Percentiles rank a stretch among this genome's conserved stretches.
These are phyloP conservation scores for Oldenlandia corymbosa DNA, from an alignment of 257 asterid species.

Conservation along the genomic window DNA sequence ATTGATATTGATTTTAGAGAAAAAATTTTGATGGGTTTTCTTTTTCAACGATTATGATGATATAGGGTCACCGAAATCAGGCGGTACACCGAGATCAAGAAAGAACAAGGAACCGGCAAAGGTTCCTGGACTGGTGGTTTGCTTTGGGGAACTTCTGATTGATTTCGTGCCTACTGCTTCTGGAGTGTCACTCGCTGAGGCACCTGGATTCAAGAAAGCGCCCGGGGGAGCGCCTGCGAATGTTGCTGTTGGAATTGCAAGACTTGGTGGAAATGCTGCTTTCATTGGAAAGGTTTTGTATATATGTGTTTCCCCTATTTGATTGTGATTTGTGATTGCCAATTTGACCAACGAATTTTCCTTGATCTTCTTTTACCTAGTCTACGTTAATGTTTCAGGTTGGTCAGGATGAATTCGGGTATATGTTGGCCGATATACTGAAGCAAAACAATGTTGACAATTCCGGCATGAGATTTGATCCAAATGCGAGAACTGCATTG, in stretches of 20 bases:
- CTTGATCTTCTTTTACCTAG: no score
- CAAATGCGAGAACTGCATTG: constrained; percentile 28
- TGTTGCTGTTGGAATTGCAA: constrained; percentile 26
- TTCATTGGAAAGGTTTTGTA: constrained; percentile 32
- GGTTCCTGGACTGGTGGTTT: constrained; percentile 17
- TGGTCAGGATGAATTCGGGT: constrained; percentile 34
- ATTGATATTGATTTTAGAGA: no score
- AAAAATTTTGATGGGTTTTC: no score
- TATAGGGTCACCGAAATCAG: constrained; percentile 5
- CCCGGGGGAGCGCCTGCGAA: constrained; percentile 31
- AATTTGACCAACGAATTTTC: no score
- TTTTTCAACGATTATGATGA: not conserved
- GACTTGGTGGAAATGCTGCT: constrained; percentile 25
- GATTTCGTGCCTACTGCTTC: constrained; percentile 25
- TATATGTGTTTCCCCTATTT: no score
- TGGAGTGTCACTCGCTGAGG: constrained; percentile 24
- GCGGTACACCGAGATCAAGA: constrained; percentile 8
- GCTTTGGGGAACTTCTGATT: constrained; percentile 27
- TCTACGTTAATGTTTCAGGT: constrained; percentile 16
- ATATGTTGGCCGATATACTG: constrained; percentile 28
- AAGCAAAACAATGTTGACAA: constrained; percentile 26
- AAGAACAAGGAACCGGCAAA: not conserved
- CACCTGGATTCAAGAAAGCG: constrained; percentile 33
- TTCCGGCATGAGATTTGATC: constrained; percentile 29
- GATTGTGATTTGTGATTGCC: no score